These are phyloP conservation scores for Epithele typhae DNA, from an alignment of 768 basidiomycete genomes.

Conservation along the genomic window DNA sequence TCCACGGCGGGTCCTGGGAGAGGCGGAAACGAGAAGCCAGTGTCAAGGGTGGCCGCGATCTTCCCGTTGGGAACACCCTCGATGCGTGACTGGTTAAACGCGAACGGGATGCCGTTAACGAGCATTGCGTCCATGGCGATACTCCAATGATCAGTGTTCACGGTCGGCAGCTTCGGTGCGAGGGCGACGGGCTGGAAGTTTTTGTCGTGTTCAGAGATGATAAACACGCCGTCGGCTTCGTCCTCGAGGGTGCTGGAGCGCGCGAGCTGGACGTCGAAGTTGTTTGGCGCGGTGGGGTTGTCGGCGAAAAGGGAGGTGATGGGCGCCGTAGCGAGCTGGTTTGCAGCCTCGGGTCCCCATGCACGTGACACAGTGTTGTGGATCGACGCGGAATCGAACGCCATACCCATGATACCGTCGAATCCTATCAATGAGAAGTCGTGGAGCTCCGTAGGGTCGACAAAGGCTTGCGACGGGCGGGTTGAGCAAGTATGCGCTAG, in stretches of 20 bases:
- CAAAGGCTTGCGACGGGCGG: conserved; percentile 44
- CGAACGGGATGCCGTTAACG: conserved; percentile 47
- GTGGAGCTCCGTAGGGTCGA: conserved; percentile 26
- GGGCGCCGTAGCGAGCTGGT: conserved; percentile 15
- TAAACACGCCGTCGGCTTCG: conserved; percentile 22
- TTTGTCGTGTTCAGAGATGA: conserved; percentile 22
- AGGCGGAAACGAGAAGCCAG: conserved; percentile 26
- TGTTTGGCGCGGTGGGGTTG: conserved; percentile 17
- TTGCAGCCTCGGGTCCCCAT: conserved; percentile 12
- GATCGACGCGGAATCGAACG: conserved; percentile 72
- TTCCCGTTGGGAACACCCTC: conserved; percentile 16
- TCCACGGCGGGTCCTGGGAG: conserved; percentile 23
- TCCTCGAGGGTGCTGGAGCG: conserved; percentile 20
- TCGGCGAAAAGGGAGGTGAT: conserved; percentile 21
- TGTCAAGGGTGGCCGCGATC: conserved; percentile 26
- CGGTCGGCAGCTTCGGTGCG: conserved; percentile 35
- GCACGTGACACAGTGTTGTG: conserved; percentile 29
- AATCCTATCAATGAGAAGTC: conserved; percentile 59
- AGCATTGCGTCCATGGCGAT: conserved; percentile 33
- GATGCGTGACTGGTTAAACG: conserved; percentile 36
- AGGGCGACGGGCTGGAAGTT: conserved; percentile 15
- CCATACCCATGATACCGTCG: conserved; percentile 70
- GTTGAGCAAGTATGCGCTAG: conserved; percentile 45
- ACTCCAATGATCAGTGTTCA: conserved; percentile 26
- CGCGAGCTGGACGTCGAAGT: conserved; percentile 24